Base-by-base conservation (phyloP, 768 basidiomycete genomes). In the Agaricus blazei region DNA sequence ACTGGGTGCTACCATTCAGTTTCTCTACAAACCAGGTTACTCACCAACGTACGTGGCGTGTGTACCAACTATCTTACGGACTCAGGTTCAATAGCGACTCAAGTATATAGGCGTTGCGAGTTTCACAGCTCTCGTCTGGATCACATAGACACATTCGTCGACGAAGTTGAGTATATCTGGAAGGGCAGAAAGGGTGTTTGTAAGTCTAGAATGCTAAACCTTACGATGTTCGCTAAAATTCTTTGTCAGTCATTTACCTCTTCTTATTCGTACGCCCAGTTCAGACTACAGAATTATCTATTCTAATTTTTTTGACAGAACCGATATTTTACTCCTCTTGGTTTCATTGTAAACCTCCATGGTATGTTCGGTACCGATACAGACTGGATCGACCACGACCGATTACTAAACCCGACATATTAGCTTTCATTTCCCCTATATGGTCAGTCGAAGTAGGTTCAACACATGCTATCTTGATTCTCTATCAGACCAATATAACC, bases 301-400 rank as follows among this genome's bases (percentile, higher is more conserved):
- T 3, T 14, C 28, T n/a, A 31, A 47, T 14, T 8, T 19, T 27
- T 9, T 24, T 19, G 11, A 34, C n/a, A 86, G 83, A 86, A 85
- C 61, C 79, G 84, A 26, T 87, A 87, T 60, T 66, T 85, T 23
- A 84, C 80, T 0, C 84, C 84, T 0, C 67, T 85, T 2, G 82
- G 80, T 0, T 86, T 87, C 62, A 76, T 84, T 15, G 64, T 85
- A 40, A 84, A 85, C 57, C 61, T 84, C 11, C 76, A 69, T 54
- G 80, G 76, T 74, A 61, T 51, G 61, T 24, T 34, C 34, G 19
- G 15, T 29, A 4, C 44, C 29, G 31, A 28, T 8, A 15, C 11
- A 27, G 15, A 29, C 15, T 14, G 5, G 24, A 7, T 27, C 27
- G 26, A 38, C 28, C 4, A 19, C 19, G 19, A 19, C 40, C 23